These are phyloP conservation scores for Penicillium cataractarum DNA, from an alignment of 495 filamentous ascomycete species.

Conservation along the genomic window DNA sequence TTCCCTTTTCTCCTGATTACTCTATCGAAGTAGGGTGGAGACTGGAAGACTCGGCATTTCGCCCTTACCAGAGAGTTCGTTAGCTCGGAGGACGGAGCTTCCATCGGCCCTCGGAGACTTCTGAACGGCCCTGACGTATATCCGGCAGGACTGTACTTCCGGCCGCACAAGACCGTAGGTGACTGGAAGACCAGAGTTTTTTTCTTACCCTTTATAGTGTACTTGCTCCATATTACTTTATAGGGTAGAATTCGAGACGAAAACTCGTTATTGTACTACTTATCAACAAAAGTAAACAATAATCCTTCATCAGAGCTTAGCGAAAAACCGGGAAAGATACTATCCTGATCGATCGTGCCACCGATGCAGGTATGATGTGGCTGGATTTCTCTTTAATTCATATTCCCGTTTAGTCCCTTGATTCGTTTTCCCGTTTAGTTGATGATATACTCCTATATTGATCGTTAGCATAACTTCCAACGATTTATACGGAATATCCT, in stretches of 20 bases:
- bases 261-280: not conserved
- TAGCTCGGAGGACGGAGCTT: conserved; percentile 30
- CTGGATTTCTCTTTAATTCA: not conserved
- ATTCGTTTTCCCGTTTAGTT: too few species aligned
- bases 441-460: not conserved
- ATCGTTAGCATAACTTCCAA: not conserved
- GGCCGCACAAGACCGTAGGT: conserved; percentile 12
- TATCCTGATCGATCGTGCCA: not conserved
- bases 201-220: not conserved
- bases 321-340: conserved; percentile 1
- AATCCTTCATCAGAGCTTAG: not conserved
- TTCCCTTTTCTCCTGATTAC: conserved; percentile 19
- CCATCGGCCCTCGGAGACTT: conserved; percentile 31
- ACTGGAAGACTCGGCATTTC: conserved; percentile 32
- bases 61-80: conserved; percentile 17
- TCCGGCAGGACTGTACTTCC: conserved; percentile 29
- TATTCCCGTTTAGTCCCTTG: not conserved
- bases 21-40: conserved; percentile 16
- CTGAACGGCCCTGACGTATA: conserved; percentile 26
- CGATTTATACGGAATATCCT: not conserved
- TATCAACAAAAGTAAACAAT: not conserved
- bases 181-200: not conserved
- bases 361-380: conserved; percentile 4
- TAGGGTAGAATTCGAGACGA: not conserved
- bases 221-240: not conserved